phyloP scores from a whole-genome alignment of 768 basidiomycete species.

The Neoboletus subvelutipes region DNA sequence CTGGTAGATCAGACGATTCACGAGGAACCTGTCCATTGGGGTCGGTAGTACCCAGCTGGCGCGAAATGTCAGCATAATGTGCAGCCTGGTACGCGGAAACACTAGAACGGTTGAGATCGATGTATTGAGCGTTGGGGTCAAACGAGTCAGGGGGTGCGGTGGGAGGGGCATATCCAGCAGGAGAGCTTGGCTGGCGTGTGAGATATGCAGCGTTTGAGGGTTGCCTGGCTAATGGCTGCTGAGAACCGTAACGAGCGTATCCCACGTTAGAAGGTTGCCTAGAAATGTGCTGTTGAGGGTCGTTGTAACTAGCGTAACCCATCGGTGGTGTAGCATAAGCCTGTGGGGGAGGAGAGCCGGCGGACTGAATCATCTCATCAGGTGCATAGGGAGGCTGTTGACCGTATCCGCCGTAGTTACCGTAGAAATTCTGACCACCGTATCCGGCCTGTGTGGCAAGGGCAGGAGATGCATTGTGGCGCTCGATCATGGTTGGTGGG shows the following conservation, averaged over 20 bases:
- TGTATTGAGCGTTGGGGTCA: conserved; percentile 45
- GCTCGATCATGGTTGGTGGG: conserved; percentile 66
- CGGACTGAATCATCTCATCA: conserved; percentile 15
- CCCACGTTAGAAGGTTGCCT: conserved; percentile 20
- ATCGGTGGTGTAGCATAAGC: conserved; percentile 22
- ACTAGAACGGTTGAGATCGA: conserved; percentile 65
- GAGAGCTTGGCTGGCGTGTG: conserved; percentile 17
- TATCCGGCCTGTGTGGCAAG: conserved; percentile 20
- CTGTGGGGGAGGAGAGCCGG: conserved; percentile 19
- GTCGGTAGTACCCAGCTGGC: conserved; percentile 43
- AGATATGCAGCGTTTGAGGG: conserved; percentile 26
- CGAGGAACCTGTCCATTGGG: conserved; percentile 23
- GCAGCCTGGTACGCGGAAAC: conserved; percentile 73
- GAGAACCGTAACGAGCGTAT: conserved; percentile 24
- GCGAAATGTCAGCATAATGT: conserved; percentile 71
- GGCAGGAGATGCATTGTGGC: conserved; percentile 37
- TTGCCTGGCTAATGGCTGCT: conserved; percentile 28
- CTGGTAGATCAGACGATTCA: conserved; percentile 15
- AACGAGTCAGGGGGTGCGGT: conserved; percentile 10
- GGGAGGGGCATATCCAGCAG: conserved; percentile 13
- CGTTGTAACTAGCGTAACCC: conserved; percentile 27
- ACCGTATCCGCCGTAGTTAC: conserved; percentile 23
- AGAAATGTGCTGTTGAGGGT: conserved; percentile 25
- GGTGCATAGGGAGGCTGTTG: conserved; percentile 22
- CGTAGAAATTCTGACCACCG: conserved; percentile 27